Percentiles rank a stretch among this genome's conserved stretches.
phyloP scores from a whole-genome alignment of 2,329 filamentous ascomycete genomes.

The Arthrobotrys sphaeroides region DNA sequence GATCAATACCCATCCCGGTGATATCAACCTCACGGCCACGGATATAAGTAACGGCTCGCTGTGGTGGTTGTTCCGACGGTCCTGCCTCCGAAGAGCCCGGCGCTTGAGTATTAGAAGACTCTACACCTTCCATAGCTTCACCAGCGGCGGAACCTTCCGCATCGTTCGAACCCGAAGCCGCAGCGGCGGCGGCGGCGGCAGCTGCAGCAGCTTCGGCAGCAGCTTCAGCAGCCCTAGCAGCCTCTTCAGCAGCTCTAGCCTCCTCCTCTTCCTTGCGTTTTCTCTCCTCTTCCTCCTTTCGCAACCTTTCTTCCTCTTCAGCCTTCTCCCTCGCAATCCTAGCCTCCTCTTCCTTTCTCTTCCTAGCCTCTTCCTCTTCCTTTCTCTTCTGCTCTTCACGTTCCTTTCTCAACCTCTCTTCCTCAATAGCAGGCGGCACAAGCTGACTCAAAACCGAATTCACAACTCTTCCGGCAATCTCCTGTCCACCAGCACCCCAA shows the following conservation, averaged over 20 bases:
- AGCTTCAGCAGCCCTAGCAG: constrained; percentile 66
- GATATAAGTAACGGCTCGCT: constrained; percentile 81
- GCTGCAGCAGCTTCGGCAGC: constrained; percentile 64
- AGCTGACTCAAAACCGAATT: constrained; percentile 76
- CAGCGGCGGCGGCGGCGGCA: constrained; percentile 63
- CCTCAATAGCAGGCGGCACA: constrained; percentile 83
- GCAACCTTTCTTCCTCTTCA: constrained; percentile 74
- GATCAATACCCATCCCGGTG: constrained; percentile 91
- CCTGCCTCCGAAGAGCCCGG: constrained; percentile 61
- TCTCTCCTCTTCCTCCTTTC: constrained; percentile 74
- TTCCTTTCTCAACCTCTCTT: constrained; percentile 76
- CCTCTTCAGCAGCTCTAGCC: constrained; percentile 70
- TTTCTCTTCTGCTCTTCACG: constrained; percentile 67
- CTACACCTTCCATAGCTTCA: constrained; percentile 79
- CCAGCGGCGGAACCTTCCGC: constrained; percentile 28
- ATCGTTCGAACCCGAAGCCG: constrained; percentile 55
- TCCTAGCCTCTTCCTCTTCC: constrained; percentile 70
- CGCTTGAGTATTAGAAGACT: constrained; percentile 64
- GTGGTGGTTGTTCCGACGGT: constrained; percentile 65
- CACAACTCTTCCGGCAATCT: constrained; percentile 75
- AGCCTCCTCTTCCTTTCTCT: constrained; percentile 73
- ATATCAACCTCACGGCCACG: constrained; percentile 90
- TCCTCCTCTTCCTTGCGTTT: constrained; percentile 72
- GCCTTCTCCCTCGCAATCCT: constrained; percentile 74
- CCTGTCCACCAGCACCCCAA: constrained; percentile 74